Percentiles rank a stretch among this genome's conserved stretches.
phyloP scores from a whole-genome alignment of 2,329 filamentous ascomycete genomes.

The Colletotrichum musicola region DNA sequence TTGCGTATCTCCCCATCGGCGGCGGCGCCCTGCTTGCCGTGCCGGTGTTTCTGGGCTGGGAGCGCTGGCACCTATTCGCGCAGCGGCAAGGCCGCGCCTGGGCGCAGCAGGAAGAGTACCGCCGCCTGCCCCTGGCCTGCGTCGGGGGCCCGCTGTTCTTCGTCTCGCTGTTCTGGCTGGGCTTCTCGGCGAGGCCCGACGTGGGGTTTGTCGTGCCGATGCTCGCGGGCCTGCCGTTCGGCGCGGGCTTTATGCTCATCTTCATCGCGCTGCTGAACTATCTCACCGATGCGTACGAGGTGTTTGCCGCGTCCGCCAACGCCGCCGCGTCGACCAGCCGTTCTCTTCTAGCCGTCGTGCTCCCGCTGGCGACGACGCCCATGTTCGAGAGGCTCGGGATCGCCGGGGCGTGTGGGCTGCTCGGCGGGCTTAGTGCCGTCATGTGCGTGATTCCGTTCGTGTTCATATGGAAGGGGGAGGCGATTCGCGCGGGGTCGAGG shows the following conservation, averaged over 20 bases:
- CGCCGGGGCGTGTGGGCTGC: conserved; percentile 63
- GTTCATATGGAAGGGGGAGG: conserved; percentile 67
- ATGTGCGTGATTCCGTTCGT: conserved; percentile 66
- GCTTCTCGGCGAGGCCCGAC: conserved; percentile 64
- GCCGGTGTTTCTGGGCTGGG: conserved; percentile 70
- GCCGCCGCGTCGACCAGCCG: conserved; percentile 41
- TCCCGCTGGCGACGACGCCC: conserved; percentile 67
- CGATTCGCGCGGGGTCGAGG: conserved; percentile 67
- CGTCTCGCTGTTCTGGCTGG: conserved; percentile 71
- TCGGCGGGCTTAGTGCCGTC: conserved; percentile 62
- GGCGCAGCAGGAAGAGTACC: conserved; percentile 73
- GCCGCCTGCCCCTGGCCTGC: conserved; percentile 78
- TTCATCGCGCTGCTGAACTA: conserved; percentile 76
- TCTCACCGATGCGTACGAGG: conserved; percentile 75
- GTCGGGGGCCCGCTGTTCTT: conserved; percentile 75
- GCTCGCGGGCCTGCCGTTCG: conserved; percentile 71
- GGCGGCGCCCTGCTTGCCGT: conserved; percentile 71
- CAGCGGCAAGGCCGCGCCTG: conserved; percentile 60
- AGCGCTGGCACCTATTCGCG: conserved; percentile 52
- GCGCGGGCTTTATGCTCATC: conserved; percentile 71
- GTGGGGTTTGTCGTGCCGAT: conserved; percentile 69
- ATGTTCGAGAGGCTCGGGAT: conserved; percentile 64
- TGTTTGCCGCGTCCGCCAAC: conserved; percentile 61
- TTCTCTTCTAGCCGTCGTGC: conserved; percentile 49
- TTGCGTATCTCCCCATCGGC: conserved; percentile 78